Base-by-base conservation (phyloP, 164 flowering plant genomes). In the Aristolochia contorta region DNA sequence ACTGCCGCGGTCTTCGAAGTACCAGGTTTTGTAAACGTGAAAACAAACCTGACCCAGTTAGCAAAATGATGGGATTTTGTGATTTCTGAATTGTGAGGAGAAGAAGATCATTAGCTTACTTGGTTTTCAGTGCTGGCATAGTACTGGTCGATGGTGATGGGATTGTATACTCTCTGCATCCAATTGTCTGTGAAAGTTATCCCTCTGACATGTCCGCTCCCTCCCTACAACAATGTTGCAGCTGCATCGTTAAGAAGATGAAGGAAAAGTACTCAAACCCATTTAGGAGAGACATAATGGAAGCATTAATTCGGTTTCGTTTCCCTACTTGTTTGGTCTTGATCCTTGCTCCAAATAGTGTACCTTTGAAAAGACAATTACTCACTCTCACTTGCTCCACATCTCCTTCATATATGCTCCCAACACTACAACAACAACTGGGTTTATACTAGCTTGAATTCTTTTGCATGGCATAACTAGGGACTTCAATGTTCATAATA, bases 1-100 rank as follows among this genome's bases (percentile, higher is more conserved):
- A 76, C 73, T 0, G 77, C 80, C 6, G 73, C 60, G 37, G 63
- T 37, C 77, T 76, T 43, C 13, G 12, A 19, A n/a, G n/a, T n/a
- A 8, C 54, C 22, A 19, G 2, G 30, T 22, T n/a, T 16, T 50
- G 20, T 16, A 16, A 48, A 16, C 15, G 52, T 18, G 15, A 16
- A 16, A 1, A 50, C 9, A 3, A 18, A 50, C 2, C 22, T 5
- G 7, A 16, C 20, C 54, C 10, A n/a, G 12, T 50, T 18, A 50
- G 52, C 6, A 50, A 50, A 7, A 50, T 19, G 19, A 48, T 6
- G 52, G 52, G 52, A 16, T 5, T 48, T 2, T 16, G n/a, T 6
- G 52, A 48, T 48, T 16, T 16, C 6, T 16, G 16, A 48, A 19
- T 14, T 16, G 21, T 16, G 52, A 4, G 10, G 22, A 12, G 12